Percentiles rank a stretch among this genome's conserved stretches.
Conservation (phyloP, 2,329 filamentous ascomycete genomes). For the Zopfia rhizophila region DNA sequence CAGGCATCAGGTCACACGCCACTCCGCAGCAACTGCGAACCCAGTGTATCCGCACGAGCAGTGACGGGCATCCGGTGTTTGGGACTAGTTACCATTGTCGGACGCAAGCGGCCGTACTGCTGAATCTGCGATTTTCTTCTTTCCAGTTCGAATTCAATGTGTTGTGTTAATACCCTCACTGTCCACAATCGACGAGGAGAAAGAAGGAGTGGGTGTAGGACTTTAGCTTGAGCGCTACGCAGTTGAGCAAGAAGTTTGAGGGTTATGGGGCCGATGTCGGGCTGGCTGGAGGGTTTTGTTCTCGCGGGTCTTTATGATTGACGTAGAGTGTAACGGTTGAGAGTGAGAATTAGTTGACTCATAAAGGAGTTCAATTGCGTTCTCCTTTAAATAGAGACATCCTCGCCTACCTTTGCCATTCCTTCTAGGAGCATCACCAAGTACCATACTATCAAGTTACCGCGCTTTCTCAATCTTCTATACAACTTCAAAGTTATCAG, state of each 20-base stretch:
- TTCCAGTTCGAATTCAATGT: conserved; percentile 10
- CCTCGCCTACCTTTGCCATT: too few species aligned
- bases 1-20: conserved; percentile 13
- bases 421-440: too few species aligned
- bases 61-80: conserved; percentile 12
- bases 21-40: conserved; percentile 12
- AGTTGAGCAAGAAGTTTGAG: conserved; percentile 10
- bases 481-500: too few species aligned
- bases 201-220: conserved; percentile 8
- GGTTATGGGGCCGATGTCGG: too few species aligned
- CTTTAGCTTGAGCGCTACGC: conserved; percentile 11
- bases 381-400: too few species aligned
- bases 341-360: too few species aligned
- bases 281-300: too few species aligned
- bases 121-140: conserved; percentile 14
- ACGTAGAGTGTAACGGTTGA: too few species aligned
- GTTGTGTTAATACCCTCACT: conserved; percentile 12
- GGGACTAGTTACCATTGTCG: conserved; percentile 9
- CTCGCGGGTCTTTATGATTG: too few species aligned
- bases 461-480: too few species aligned
- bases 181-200: conserved; percentile 10
- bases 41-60: conserved; percentile 8
- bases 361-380: too few species aligned
- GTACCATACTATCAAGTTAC: too few species aligned
- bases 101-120: conserved; percentile 9